phyloP scores from a whole-genome alignment of 2,329 filamentous ascomycete genomes.

The Fusarium sp. region DNA sequence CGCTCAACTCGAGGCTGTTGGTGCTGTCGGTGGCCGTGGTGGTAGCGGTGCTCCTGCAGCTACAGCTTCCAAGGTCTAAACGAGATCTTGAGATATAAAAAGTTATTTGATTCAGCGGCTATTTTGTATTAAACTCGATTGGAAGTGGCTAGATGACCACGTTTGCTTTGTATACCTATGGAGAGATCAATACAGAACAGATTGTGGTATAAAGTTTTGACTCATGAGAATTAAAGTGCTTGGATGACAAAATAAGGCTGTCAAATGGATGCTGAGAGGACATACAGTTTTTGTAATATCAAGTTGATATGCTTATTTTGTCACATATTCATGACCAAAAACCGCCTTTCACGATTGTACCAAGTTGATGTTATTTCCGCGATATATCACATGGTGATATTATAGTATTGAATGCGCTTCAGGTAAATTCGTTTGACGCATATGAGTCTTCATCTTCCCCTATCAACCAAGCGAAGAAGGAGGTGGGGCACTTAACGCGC shows the following conservation, averaged over 20 bases:
- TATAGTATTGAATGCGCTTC: neutral
- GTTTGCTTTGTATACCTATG: neutral
- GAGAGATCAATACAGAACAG: neutral
- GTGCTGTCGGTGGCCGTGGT: slow-evolving; percentile 43
- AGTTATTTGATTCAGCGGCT: slow-evolving; percentile 12
- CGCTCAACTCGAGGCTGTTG: slow-evolving; percentile 40
- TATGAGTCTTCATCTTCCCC: neutral
- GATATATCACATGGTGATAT: neutral
- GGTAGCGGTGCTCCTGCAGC: slow-evolving; percentile 17
- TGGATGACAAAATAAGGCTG: neutral
- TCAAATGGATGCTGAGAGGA: neutral
- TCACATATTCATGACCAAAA: neutral
- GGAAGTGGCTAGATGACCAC: neutral
- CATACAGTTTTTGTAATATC: neutral
- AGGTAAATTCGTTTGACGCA: neutral
- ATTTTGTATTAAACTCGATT: neutral
- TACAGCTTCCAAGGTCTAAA: slow-evolving; percentile 4
- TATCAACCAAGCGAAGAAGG: neutral
- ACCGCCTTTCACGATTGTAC: fast-evolving
- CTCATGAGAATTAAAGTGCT: neutral
- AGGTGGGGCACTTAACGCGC: slow-evolving; percentile 43
- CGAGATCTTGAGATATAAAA: neutral
- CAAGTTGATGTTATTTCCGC: neutral
- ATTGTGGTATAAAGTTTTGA: neutral
- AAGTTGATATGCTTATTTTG: neutral